Percentiles rank a stretch among this genome's conserved stretches.
Evolutionary conservation across 148 eudicot species (phyloP).

Genomic region (Spergularia marina): DNA sequence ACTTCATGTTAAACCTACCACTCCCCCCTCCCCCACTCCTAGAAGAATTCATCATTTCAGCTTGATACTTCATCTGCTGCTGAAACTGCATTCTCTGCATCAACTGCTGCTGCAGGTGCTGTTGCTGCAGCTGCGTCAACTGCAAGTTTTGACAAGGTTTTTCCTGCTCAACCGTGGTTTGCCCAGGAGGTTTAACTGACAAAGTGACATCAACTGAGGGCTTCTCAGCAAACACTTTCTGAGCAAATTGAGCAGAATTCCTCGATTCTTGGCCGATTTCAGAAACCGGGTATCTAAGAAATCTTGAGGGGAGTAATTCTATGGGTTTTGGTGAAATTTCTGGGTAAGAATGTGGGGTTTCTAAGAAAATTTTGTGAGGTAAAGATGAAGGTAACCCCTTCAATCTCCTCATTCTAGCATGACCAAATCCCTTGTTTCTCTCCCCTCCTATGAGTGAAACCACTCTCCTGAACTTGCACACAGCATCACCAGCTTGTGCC

Average conservation of each 20-base stretch:
- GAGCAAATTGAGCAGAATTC: slow-evolving; percentile 20
- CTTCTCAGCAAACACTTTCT: slow-evolving; percentile 26
- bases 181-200: slow-evolving; percentile 37
- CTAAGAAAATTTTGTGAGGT: slow-evolving; percentile 16
- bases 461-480: slow-evolving; percentile 51
- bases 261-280: slow-evolving; percentile 26
- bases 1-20: slow-evolving; percentile 38
- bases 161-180: slow-evolving; percentile 17
- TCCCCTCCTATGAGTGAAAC: slow-evolving; percentile 31
- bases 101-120: slow-evolving; percentile 31
- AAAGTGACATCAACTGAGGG: slow-evolving; percentile 30
- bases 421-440: slow-evolving; percentile 26
- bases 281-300: slow-evolving; percentile 22
- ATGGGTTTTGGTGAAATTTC: slow-evolving; percentile 17
- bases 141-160: slow-evolving; percentile 21
- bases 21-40: slow-evolving; percentile 19
- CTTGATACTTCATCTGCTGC: slow-evolving; percentile 38
- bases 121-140: slow-evolving; percentile 16
- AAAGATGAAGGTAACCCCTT: slow-evolving; percentile 26
- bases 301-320: slow-evolving; percentile 23
- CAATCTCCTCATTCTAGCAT: slow-evolving; percentile 44
- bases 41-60: slow-evolving; percentile 32
- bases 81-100: slow-evolving; percentile 36
- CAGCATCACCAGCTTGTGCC: slow-evolving; percentile 40
- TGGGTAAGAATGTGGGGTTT: slow-evolving; percentile 18